Evolutionary conservation across 495 filamentous ascomycete species (phyloP), one percentile per base, ranked within the genome.

Genomic region (Aspergillus indologenus): DNA sequence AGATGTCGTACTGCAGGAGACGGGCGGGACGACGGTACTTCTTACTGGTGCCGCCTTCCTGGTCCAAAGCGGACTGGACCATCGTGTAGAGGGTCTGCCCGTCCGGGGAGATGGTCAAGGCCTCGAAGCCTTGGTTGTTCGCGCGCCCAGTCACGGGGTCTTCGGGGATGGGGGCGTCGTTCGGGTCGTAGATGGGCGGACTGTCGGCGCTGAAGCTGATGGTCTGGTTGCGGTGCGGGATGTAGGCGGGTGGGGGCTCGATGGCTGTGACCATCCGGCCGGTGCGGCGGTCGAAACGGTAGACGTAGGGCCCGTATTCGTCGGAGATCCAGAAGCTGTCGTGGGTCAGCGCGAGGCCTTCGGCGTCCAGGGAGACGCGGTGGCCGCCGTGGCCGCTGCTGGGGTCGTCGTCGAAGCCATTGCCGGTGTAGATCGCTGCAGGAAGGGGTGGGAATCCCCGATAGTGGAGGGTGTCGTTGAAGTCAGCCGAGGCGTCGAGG

Each of bases 51-150:
- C 85, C 86, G 51, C 88, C 87, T 12, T 91, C 87, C 60, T 89
- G 86, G 53, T 83, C 75, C 4, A 83, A 71, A 0, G 88, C 86
- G 0, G 83, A 84, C 68, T 92, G 89, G 42, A 91, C 71, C 61
- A 94, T 75, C 1, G 83, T 79, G 65, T 83, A 92, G 12, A 92
- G 75, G 2, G 74, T 80, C 49, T 83, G 84, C 29, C 88, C 87
- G 58, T 90, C 85, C 0, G 80, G 68, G 12, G 80, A 83, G 17
- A 83, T 70, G 0, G 87, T 87, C 48, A 94, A 71, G 1, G 85
- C 89, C 68, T 94, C 90, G 59, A 92, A 84, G 20, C 88, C 87
- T 62, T 91, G 87, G 71, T 92, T 92, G 67, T 92, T 90, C 58
- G 81, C 74, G 26, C 89, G 81, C 6, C 90, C 90, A 5, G 80